A percentile compares a stretch with the other conserved stretches of the same genome.
phyloP scores from a whole-genome alignment of 768 basidiomycete species.

The Boletus barrowsii region DNA sequence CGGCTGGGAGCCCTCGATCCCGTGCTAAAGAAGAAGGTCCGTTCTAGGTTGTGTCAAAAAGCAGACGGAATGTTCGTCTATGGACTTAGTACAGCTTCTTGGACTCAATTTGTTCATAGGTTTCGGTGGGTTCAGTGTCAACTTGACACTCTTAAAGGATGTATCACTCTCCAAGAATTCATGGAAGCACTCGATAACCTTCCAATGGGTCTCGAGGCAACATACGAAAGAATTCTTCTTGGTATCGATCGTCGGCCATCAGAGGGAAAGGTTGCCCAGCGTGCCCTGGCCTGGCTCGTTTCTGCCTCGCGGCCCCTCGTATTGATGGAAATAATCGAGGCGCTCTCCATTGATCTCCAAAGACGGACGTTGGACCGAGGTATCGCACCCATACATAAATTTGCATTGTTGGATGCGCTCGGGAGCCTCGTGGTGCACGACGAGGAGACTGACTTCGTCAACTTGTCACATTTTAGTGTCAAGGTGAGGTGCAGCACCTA shows the following conservation, averaged over 20 bases:
- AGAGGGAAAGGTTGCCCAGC: neutral
- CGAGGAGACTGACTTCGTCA: constrained; percentile 5
- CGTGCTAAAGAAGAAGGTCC: constrained; percentile 10
- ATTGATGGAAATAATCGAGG: constrained; percentile 12
- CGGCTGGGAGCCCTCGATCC: constrained; percentile 4
- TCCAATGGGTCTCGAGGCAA: constrained; percentile 2
- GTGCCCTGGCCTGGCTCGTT: constrained; percentile 18
- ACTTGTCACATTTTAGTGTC: constrained; percentile 24
- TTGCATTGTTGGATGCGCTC: constrained; percentile 11
- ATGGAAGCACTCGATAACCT: constrained; percentile 3
- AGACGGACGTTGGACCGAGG: constrained; percentile 3
- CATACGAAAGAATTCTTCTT: constrained; percentile 8
- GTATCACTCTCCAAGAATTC: constrained; percentile 1
- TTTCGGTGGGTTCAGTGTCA: constrained; percentile 21
- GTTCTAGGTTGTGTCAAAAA: neutral
- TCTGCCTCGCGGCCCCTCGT: constrained; percentile 13
- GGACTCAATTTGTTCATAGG: neutral
- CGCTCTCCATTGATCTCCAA: constrained; percentile 7
- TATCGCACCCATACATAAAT: constrained; percentile 1
- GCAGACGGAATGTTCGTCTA: constrained; percentile 20
- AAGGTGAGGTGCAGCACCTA: constrained; percentile 10
- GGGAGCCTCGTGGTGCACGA: constrained; percentile 15
- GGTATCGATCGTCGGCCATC: neutral
- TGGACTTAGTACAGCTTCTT: neutral
- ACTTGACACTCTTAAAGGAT: constrained; percentile 5